Percentiles rank a stretch among this genome's conserved stretches.
Conservation (phyloP, 169 alveolate genomes). For the Cryptosporidium ubiquitum region DNA sequence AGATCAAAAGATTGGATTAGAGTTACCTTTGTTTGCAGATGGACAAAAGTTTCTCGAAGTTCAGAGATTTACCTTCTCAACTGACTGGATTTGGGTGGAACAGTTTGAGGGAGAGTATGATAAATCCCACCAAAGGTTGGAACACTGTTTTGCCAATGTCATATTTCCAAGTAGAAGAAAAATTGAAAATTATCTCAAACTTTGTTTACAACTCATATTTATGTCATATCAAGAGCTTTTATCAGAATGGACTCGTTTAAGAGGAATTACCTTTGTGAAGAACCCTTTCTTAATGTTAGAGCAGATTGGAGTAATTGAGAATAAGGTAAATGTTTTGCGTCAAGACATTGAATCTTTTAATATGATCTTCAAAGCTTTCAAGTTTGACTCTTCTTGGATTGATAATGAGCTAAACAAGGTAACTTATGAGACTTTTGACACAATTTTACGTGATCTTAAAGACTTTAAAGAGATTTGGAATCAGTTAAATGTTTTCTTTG, state of each 20-base stretch:
- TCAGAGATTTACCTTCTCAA: slow-evolving; percentile 91
- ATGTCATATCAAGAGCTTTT: slow-evolving; percentile 12
- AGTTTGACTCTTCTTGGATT: slow-evolving; percentile 41
- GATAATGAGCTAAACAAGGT: slow-evolving; percentile 20
- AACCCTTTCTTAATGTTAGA: slow-evolving; percentile 46
- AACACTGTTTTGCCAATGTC: slow-evolving; percentile 34
- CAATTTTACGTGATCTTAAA: slow-evolving; percentile 86
- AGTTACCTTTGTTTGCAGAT: slow-evolving; percentile 89
- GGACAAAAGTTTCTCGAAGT: slow-evolving; percentile 89
- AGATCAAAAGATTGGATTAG: slow-evolving; percentile 84
- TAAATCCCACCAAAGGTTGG: slow-evolving; percentile 84
- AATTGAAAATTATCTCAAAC: slow-evolving; percentile 19
- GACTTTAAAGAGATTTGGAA: slow-evolving; percentile 91
- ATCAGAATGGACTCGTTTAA: slow-evolving; percentile 15
- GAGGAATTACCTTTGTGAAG: slow-evolving; percentile 50
- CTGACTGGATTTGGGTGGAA: slow-evolving; percentile 93
- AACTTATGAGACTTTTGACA: slow-evolving; percentile 84
- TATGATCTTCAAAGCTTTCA: slow-evolving; percentile 17
- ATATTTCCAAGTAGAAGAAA: slow-evolving; percentile 31
- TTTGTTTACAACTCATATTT: slow-evolving; percentile 14
- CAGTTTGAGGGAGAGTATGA: slow-evolving; percentile 93
- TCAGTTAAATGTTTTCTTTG: slow-evolving; percentile 83
- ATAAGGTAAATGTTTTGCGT: slow-evolving; percentile 12
- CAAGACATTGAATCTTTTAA: slow-evolving; percentile 15
- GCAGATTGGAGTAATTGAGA: slow-evolving; percentile 33